Evolutionary conservation across 108 stramenopile genomes (phyloP), one percentile per base, ranked within the genome.

Genomic region (Fragilariopsis cylindrus): DNA sequence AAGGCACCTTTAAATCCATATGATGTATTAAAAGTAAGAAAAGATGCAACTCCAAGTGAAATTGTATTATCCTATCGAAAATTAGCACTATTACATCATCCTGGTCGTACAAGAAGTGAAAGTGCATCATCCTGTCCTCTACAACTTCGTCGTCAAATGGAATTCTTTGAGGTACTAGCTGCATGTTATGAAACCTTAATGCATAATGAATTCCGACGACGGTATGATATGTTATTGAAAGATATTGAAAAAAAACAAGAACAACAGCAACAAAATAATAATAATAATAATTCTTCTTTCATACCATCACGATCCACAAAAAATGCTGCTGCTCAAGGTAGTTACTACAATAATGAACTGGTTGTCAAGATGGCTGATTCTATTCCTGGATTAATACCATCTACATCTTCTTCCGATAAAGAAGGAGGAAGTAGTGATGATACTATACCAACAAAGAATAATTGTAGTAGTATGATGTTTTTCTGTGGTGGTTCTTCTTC

Each of bases 101-200:
- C 83, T 11, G 73, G 81, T 15, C 65, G 86, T n/a, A 50, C 41
- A 1, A 18, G 47, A n/a, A 15, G 18, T 48, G 7, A 7, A 3
- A 19, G 52, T 12, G 50, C 70, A 0, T 30, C 30, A 30, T 2
- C 30, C 1, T 48, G 19, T 47, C 48, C 60, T 4, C 1, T 67
- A 7, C 56, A 74, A 48, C 74, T 67, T 45, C 9, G 42, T 18
- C 62, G 72, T 57, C 67, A 72, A 43, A 49, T 54, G 7, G 66
- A 75, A 43, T 45, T 79, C 46, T 86, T 86, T 74, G 72, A 73
- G n/a, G 42, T 82, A 30, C 50, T 86, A 42, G 78, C 79, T 6
- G 85, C 85, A 0, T 82, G 75, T 57, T 86, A 82, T 60, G 81
- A 86, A 62, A 86, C 85, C 2, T 48, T 86, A 16, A 72, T 86